These are phyloP conservation scores for Kingdonia uniflora DNA, from an alignment of 164 flowering plant genomes.

Conservation along the genomic window DNA sequence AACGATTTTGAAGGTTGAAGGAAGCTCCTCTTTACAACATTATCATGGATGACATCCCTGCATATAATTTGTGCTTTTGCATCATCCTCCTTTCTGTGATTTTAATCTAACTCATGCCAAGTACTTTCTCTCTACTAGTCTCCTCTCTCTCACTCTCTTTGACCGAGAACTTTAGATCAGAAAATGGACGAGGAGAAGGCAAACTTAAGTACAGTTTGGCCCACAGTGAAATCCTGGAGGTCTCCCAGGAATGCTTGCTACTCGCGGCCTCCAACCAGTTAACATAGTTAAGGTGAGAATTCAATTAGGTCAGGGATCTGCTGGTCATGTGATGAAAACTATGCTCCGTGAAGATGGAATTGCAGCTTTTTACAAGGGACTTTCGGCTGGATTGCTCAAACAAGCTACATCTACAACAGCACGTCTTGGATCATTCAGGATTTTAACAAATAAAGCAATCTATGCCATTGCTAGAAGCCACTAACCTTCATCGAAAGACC, in stretches of 20 bases:
- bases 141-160: no score
- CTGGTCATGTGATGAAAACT: conserved; percentile 48
- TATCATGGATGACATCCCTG: no score
- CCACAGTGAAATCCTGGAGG: conserved; percentile 51
- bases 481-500: conserved; percentile 90
- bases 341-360: conserved; percentile 83
- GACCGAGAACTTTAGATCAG: no score
- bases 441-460: conserved; percentile 74
- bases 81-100: no score
- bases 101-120: no score
- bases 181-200: no score
- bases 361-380: conserved; percentile 89
- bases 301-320: conserved; percentile 95
- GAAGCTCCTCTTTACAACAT: no score
- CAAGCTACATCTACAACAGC: conserved; percentile 98
- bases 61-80: no score
- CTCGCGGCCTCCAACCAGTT: conserved; percentile 51
- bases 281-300: conserved; percentile 84
- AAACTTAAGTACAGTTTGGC: conserved; percentile 39
- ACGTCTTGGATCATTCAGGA: conserved; percentile 91
- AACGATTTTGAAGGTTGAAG: no score
- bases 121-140: no score
- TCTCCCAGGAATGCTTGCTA: conserved; percentile 48
- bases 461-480: conserved; percentile 94
- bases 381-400: conserved; percentile 86